Conservation (phyloP, 371 early-diverging fungal genomes). For the Circinella minor region DNA sequence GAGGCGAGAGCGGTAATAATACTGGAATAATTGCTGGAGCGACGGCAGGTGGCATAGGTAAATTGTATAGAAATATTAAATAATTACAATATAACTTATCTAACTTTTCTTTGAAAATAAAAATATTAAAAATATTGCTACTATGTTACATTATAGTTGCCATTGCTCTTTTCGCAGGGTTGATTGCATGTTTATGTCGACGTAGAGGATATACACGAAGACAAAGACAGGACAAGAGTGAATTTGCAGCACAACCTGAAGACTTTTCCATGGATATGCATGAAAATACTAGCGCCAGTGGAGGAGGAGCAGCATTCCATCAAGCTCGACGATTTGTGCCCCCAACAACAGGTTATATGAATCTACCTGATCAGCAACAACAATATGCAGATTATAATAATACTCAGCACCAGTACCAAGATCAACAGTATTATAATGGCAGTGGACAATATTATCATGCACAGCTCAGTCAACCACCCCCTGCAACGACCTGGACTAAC, state of each 20-base stretch:
- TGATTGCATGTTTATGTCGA: conserved; percentile 39
- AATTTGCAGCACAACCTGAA: conserved; percentile 30
- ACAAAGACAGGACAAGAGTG: not conserved
- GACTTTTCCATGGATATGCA: conserved; percentile 43
- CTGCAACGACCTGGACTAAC: not conserved
- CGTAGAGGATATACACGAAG: conserved; percentile 25
- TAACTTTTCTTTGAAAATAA: too few species aligned
- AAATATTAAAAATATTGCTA: too few species aligned
- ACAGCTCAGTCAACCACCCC: not conserved
- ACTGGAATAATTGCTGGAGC: conserved; percentile 41
- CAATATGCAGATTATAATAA: not conserved
- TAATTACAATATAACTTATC: too few species aligned
- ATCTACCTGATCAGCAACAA: conserved; percentile 12
- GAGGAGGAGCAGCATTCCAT: conserved; percentile 14
- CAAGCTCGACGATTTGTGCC: conserved; percentile 24
- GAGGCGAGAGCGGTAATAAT: not conserved
- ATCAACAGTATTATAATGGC: not conserved
- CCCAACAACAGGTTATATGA: conserved; percentile 21
- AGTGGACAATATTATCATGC: conserved; percentile 2
- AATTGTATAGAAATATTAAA: not conserved
- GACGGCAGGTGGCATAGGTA: conserved; percentile 44
- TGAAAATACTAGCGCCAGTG: conserved; percentile 31
- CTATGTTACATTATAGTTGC: not conserved
- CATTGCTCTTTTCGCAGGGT: conserved; percentile 43
- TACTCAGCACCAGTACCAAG: not conserved